Evolutionary conservation across 2,329 filamentous ascomycete species (phyloP), one percentile per base, ranked within the genome.

Genomic region (Ceratocystis cubensis): DNA sequence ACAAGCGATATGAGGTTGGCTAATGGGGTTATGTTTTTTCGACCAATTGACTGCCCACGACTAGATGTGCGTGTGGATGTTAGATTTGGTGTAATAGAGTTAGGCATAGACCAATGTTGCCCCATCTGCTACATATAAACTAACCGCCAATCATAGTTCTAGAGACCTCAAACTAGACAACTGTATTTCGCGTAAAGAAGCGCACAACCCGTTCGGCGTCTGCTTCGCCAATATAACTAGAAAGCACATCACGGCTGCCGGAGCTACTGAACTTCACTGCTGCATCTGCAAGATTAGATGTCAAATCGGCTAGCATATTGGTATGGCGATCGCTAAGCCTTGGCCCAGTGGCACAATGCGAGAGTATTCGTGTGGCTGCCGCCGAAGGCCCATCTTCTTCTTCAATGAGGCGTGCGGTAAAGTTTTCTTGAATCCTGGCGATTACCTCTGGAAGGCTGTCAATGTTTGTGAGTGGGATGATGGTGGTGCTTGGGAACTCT

Each of bases 391-490:
- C 15, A n/a, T 53, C 53, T 13, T 59, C 53, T 45, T 62, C 65
- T 63, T 37, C 41, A 20, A 28, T 53, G 50, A 66, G 13, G 64
- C 65, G 41, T 41, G 44, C 17, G 25, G 10, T 57, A 50, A 53
- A 25, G 75, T 68, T 67, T 75, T 73, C 59, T 64, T 74, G 72
- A 66, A 82, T 76, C 0, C 72, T 69, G n/a, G 73, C 71, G 25
- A 83, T 71, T 8, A 73, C 74, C 1, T 70, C 64, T n/a, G 75
- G 72, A 17, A 81, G 72, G 15, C 74, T 72, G 10, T 71, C 68
- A 48, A 73, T 67, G 1, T 73, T 73, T 17, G 74, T 71, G 63
- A 82, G 72, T 2, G 79, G 80, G 20, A 82, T 71, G 45, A 81
- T 70, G 3, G 78, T 76, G 6, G 80, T 71, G n/a, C 73, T 70